Evolutionary conservation across 2,329 filamentous ascomycete species (phyloP).

Genomic region (Ramichloridium luteum): DNA sequence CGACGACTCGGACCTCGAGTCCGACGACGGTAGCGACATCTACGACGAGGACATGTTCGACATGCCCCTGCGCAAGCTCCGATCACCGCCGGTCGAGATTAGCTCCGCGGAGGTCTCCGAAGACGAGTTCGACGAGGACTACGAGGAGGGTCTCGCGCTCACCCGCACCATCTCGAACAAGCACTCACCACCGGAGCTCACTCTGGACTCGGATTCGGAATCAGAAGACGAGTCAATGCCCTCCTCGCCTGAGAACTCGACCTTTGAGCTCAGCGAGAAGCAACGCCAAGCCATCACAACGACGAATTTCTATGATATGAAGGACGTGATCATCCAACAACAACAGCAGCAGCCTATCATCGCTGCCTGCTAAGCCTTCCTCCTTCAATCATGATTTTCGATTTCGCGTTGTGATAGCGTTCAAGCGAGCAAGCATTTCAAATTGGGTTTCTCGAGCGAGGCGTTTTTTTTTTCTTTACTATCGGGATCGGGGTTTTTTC

Average conservation of each 20-base stretch:
- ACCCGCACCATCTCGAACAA: constrained; percentile 32
- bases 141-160: constrained; percentile 32
- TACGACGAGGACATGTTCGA: constrained; percentile 38
- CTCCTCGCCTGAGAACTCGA: constrained; percentile 32
- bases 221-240: constrained; percentile 39
- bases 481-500: too few species aligned
- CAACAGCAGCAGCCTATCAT: constrained; percentile 27
- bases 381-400: constrained; percentile 25
- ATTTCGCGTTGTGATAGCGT: constrained; percentile 13
- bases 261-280: constrained; percentile 36
- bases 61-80: constrained; percentile 28
- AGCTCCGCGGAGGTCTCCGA: constrained; percentile 31
- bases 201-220: constrained; percentile 28
- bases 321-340: constrained; percentile 26
- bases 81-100: constrained; percentile 30
- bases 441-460: constrained; percentile 5
- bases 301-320: constrained; percentile 32
- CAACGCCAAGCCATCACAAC: constrained; percentile 33
- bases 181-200: constrained; percentile 37
- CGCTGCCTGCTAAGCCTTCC: constrained; percentile 28
- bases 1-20: constrained; percentile 31
- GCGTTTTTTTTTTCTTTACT: not conserved
- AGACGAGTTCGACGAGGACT: constrained; percentile 33
- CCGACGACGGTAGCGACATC: constrained; percentile 41
- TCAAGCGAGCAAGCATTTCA: constrained; percentile 14